Percentiles rank a stretch among this genome's conserved stretches.
phyloP scores from a whole-genome alignment of 805 yeast species.

The Metschnikowia aberdeeniae region DNA sequence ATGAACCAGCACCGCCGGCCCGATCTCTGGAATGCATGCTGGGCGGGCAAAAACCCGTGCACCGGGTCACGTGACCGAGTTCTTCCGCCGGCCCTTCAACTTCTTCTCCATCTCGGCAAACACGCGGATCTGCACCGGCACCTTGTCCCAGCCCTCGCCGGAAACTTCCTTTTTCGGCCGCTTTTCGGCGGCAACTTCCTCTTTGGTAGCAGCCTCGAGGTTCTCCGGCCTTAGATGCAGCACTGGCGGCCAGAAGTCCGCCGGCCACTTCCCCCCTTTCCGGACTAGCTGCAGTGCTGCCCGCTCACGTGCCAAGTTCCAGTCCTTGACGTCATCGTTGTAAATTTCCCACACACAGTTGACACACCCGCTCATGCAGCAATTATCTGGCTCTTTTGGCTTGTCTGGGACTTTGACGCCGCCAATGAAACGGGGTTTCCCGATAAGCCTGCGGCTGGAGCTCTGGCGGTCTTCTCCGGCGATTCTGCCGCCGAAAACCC shows the following conservation, averaged over 20 bases:
- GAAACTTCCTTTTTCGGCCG: neutral
- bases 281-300: slow-evolving; percentile 47
- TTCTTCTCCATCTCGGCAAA: slow-evolving; percentile 80
- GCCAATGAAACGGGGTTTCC: slow-evolving; percentile 34
- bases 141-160: slow-evolving; percentile 39
- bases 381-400: slow-evolving; percentile 90
- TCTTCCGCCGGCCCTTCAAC: slow-evolving; percentile 40
- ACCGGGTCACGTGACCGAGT: neutral
- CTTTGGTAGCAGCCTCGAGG: slow-evolving; percentile 33
- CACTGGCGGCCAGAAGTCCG: slow-evolving; percentile 39
- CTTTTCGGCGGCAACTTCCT: slow-evolving; percentile 9
- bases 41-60: neutral
- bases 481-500: slow-evolving; percentile 54
- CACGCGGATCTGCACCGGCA: slow-evolving; percentile 73
- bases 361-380: slow-evolving; percentile 96
- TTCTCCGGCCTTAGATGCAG: slow-evolving; percentile 27
- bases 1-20: neutral
- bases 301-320: slow-evolving; percentile 57
- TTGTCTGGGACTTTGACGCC: slow-evolving; percentile 79
- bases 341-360: slow-evolving; percentile 96
- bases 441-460: slow-evolving; percentile 34
- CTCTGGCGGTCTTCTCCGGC: slow-evolving; percentile 47
- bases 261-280: slow-evolving; percentile 44
- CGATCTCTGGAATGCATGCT: no score
- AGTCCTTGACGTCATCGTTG: slow-evolving; percentile 81